Evolutionary conservation across 169 alveolate genomes (phyloP).

Genomic region (Cryptosporidium parvum): DNA sequence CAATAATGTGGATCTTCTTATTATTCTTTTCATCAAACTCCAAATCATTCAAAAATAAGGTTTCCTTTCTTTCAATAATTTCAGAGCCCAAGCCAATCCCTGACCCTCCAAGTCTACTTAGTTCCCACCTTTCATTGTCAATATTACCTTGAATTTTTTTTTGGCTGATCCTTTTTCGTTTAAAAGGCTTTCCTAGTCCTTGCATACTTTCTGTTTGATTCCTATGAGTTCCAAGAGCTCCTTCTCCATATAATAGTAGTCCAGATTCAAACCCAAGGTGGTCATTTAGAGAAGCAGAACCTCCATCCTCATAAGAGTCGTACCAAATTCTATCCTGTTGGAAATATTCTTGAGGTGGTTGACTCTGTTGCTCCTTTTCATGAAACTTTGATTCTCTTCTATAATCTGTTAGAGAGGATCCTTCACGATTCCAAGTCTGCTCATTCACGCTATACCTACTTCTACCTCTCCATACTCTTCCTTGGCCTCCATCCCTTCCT

Average conservation of each 20-base stretch:
- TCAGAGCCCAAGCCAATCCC: constrained; percentile 87
- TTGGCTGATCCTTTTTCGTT: constrained; percentile 52
- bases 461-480: not conserved
- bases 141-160: constrained; percentile 88
- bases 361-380: not conserved
- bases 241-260: not conserved
- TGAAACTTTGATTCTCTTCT: not conserved
- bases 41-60: constrained; percentile 78
- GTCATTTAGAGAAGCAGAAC: constrained; percentile 10
- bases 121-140: constrained; percentile 97
- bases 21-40: constrained; percentile 91
- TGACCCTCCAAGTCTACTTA: constrained; percentile 92
- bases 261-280: constrained; percentile 3
- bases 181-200: not conserved
- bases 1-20: constrained; percentile 90
- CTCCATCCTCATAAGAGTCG: constrained; percentile 47
- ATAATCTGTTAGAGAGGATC: not conserved
- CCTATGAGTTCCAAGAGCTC: not conserved
- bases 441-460: not conserved
- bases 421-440: not conserved
- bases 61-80: constrained; percentile 81
- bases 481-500: not conserved
- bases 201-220: not conserved
- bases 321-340: constrained; percentile 56
- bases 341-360: not conserved